Percentiles rank a stretch among this genome's conserved stretches.
Evolutionary conservation across 306 rosid species (phyloP).

Genomic region (Canavalia ensiformis): DNA sequence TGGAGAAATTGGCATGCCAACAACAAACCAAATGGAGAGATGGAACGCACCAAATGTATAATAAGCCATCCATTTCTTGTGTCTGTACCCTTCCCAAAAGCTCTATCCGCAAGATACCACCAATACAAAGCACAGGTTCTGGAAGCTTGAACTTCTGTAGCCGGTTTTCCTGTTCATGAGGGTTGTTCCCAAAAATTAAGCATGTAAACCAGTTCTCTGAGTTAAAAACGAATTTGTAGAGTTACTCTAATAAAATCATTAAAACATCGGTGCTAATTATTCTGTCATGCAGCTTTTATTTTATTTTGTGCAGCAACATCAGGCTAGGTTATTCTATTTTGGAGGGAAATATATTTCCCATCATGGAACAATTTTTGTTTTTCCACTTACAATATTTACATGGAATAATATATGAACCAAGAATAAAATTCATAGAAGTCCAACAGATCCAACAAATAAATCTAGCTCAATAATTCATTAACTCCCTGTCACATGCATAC

Average conservation of each 20-base stretch:
- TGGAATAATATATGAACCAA: neutral
- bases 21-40: conserved; percentile 6
- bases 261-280: conserved; percentile 4
- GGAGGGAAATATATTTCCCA: neutral
- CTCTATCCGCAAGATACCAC: conserved; percentile 91
- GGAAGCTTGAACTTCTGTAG: conserved; percentile 88
- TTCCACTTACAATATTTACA: conserved; percentile 23
- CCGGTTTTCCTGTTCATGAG: conserved; percentile 62
- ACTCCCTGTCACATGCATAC: neutral
- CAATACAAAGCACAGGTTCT: conserved; percentile 91
- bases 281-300: conserved; percentile 14
- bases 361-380: conserved; percentile 21
- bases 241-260: conserved; percentile 22
- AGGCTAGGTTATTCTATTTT: conserved; percentile 11
- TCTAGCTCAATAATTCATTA: neutral
- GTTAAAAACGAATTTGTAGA: conserved; percentile 14
- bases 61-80: conserved; percentile 83
- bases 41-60: conserved; percentile 82
- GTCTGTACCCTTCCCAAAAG: conserved; percentile 90
- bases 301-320: conserved; percentile 21
- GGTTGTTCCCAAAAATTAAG: conserved; percentile 36
- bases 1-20: no score
- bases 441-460: neutral
- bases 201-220: conserved; percentile 12
- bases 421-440: neutral